These are phyloP conservation scores for Boechera retrofracta DNA, from an alignment of 345 rosid genomes.

Conservation along the genomic window DNA sequence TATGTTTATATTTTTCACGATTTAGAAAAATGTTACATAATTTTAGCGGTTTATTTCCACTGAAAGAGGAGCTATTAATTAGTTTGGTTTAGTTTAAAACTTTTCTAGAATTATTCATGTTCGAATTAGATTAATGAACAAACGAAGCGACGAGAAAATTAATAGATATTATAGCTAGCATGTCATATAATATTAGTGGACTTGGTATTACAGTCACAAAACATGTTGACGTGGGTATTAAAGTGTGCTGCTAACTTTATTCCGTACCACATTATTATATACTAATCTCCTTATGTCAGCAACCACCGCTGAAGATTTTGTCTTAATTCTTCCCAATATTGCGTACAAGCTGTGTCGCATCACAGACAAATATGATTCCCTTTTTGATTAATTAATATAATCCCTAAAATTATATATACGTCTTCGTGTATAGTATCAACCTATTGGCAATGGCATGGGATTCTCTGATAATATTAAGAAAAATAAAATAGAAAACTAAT, in stretches of 20 bases:
- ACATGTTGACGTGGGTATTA: constrained; percentile 38
- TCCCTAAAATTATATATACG: background rate
- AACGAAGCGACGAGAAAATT: constrained; percentile 16
- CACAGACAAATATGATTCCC: constrained; percentile 34
- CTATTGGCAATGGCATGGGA: constrained; percentile 31
- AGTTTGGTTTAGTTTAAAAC: background rate
- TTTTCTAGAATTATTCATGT: constrained; percentile 10
- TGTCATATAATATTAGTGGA: constrained; percentile 2
- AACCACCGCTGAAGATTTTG: constrained; percentile 33
- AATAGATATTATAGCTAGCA: background rate
- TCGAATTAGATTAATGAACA: constrained; percentile 13
- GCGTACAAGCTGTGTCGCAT: constrained; percentile 48
- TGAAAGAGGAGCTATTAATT: background rate
- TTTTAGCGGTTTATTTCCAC: background rate
- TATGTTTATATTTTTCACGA: background rate
- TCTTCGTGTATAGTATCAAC: background rate
- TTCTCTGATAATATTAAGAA: constrained; percentile 22
- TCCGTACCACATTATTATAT: constrained; percentile 44
- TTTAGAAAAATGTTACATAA: background rate
- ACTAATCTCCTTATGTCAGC: constrained; percentile 32
- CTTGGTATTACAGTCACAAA: constrained; percentile 41
- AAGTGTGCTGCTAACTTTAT: constrained; percentile 44
- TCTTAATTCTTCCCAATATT: constrained; percentile 39
- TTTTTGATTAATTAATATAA: constrained; percentile 12
- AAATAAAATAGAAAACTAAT: background rate